Percentiles rank a stretch among this genome's conserved stretches.
Evolutionary conservation across 2,329 filamentous ascomycete species (phyloP).

Genomic region (Penicillium occitanis): DNA sequence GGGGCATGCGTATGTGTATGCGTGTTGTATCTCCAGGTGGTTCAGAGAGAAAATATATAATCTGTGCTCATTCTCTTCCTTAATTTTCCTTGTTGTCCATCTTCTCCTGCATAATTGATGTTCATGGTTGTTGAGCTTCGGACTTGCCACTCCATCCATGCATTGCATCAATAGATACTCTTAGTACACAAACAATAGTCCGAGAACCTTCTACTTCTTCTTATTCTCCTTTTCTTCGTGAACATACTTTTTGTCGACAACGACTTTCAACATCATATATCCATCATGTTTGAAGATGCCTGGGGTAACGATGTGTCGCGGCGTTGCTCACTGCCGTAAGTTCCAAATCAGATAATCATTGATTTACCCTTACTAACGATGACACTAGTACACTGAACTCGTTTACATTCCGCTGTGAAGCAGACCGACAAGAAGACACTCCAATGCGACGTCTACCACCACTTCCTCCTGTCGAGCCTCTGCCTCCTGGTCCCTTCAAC

Average conservation of each 20-base stretch:
- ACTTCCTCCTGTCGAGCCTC: slow-evolving; percentile 38
- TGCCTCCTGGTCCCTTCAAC: slow-evolving; percentile 41
- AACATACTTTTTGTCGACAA: slow-evolving; percentile 4
- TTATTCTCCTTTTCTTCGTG: slow-evolving; percentile 8
- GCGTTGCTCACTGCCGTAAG: slow-evolving; percentile 41
- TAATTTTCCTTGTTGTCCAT: slow-evolving; percentile 6
- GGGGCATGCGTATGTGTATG: slow-evolving; percentile 23
- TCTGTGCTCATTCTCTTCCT: slow-evolving; percentile 17
- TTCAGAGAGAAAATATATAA: slow-evolving; percentile 19
- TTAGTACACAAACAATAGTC: slow-evolving; percentile 4
- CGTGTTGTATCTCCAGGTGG: background rate
- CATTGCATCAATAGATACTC: slow-evolving; percentile 16
- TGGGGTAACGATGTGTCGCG: slow-evolving; percentile 31
- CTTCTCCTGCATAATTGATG: slow-evolving; percentile 1
- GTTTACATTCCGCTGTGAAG: slow-evolving; percentile 25
- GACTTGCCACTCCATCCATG: slow-evolving; percentile 8
- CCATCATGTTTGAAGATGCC: slow-evolving; percentile 35
- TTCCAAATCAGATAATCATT: background rate
- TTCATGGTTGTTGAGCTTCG: background rate
- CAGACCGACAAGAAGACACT: slow-evolving; percentile 29
- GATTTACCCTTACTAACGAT: slow-evolving; percentile 1
- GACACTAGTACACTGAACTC: slow-evolving; percentile 28
- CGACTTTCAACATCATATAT: background rate
- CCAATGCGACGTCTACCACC: slow-evolving; percentile 41
- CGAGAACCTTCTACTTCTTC: slow-evolving; percentile 17